Percentiles rank a stretch among this genome's conserved stretches.
Conservation (phyloP, 495 filamentous ascomycete genomes). For the Aspergillus coremiiformis region DNA sequence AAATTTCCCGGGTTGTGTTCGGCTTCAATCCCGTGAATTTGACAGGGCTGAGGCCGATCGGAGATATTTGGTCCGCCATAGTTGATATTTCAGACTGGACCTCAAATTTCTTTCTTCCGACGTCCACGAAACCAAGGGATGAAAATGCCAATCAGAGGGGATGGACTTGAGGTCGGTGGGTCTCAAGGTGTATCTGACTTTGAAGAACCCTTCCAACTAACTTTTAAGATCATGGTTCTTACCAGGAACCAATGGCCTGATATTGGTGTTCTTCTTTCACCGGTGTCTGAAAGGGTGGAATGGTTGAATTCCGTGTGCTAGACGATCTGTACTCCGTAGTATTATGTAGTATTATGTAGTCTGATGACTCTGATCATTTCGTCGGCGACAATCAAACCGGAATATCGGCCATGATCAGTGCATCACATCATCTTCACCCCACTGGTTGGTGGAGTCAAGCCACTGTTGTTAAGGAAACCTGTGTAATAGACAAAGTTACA, state of each 20-base stretch:
- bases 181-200: constrained; percentile 1
- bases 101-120: constrained; percentile 3
- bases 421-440: neutral
- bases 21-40: neutral
- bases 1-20: neutral
- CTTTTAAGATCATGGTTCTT: neutral
- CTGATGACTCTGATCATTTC: neutral
- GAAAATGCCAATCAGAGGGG: constrained; percentile 10
- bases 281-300: neutral
- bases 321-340: no score
- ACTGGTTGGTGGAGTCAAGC: neutral
- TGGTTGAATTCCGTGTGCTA: no score
- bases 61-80: constrained; percentile 17
- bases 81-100: constrained; percentile 2
- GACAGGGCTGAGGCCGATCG: constrained; percentile 3
- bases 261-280: neutral
- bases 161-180: constrained; percentile 3
- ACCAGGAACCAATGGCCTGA: neutral
- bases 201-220: no score
- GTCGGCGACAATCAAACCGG: neutral
- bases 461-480: neutral
- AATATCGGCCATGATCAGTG: neutral
- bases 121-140: constrained; percentile 1
- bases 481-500: no score
- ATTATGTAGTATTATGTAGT: neutral